phyloP scores from a whole-genome alignment of 2,329 filamentous ascomycete species.

The Fusarium sterilihyphosum region DNA sequence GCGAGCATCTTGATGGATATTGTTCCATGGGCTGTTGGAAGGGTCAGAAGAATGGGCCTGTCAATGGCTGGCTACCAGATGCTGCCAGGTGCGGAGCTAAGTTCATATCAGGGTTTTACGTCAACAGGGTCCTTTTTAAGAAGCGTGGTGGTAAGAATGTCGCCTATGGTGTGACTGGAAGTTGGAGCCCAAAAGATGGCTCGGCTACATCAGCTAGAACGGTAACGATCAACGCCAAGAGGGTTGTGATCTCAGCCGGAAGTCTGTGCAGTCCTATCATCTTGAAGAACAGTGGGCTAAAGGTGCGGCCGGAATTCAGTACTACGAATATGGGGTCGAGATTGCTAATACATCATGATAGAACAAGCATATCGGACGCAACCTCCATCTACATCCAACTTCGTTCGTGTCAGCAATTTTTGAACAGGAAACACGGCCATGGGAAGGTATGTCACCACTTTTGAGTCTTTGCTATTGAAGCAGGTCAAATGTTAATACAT shows the following conservation, averaged over 20 bases:
- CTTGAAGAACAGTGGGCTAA: background rate
- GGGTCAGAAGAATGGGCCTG: background rate
- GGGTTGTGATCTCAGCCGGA: background rate
- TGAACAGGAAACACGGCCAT: background rate
- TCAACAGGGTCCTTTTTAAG: background rate
- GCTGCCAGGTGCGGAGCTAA: background rate
- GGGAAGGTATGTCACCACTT: background rate
- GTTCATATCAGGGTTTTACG: background rate
- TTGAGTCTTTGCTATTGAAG: fast-evolving
- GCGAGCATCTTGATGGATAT: background rate
- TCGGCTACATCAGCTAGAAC: fast-evolving
- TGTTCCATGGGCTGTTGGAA: background rate
- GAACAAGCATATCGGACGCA: conserved; percentile 1
- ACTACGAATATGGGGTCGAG: background rate
- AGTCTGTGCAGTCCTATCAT: background rate
- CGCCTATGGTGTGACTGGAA: background rate
- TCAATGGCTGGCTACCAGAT: background rate
- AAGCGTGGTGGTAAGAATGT: background rate
- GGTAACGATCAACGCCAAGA: background rate
- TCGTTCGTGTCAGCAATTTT: background rate
- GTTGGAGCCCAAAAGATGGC: background rate
- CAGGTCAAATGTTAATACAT: fast-evolving
- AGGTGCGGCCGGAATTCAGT: background rate
- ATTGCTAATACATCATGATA: background rate
- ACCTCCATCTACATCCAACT: background rate